Percentiles rank a stretch among this genome's conserved stretches.
phyloP scores from a whole-genome alignment of 2,329 filamentous ascomycete species.

The Ascochyta fabae region DNA sequence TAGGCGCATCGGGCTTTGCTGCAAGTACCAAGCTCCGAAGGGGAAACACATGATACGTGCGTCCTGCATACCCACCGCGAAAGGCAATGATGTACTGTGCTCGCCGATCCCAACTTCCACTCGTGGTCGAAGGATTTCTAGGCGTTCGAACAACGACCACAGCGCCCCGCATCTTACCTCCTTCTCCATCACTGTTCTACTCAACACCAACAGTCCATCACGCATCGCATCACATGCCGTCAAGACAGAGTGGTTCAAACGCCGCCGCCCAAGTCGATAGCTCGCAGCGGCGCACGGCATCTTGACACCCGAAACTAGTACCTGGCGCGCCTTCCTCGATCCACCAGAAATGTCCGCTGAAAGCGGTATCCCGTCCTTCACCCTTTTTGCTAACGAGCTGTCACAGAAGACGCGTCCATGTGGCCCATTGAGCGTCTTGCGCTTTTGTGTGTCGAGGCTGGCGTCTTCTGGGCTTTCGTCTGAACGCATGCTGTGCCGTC shows the following conservation, averaged over 20 bases:
- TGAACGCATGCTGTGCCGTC: not conserved
- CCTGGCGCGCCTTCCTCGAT: slow-evolving; percentile 9
- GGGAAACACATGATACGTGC: slow-evolving; percentile 18
- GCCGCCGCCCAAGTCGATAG: not conserved
- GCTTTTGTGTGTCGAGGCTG: slow-evolving; percentile 4
- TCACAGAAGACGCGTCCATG: not conserved
- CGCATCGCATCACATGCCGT: not conserved
- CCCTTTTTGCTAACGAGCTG: not conserved
- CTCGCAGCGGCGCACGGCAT: slow-evolving; percentile 7
- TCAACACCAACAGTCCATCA: not conserved
- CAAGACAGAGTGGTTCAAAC: not conserved
- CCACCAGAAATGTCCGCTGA: not conserved
- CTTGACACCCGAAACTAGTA: slow-evolving; percentile 8
- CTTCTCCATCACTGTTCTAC: not conserved
- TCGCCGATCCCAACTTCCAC: slow-evolving; percentile 16
- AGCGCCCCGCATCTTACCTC: slow-evolving; percentile 3
- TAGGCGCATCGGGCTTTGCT: slow-evolving; percentile 11
- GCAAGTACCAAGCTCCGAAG: slow-evolving; percentile 3
- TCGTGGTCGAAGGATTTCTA: slow-evolving; percentile 6
- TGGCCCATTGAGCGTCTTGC: not conserved
- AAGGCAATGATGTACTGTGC: slow-evolving; percentile 12
- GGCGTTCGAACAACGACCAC: slow-evolving; percentile 3
- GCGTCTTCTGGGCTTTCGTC: slow-evolving; percentile 2
- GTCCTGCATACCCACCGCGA: slow-evolving; percentile 3
- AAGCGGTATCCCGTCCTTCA: slow-evolving; percentile 3